Base-by-base conservation (phyloP, 306 rosid species). In the Malus sieversii region DNA sequence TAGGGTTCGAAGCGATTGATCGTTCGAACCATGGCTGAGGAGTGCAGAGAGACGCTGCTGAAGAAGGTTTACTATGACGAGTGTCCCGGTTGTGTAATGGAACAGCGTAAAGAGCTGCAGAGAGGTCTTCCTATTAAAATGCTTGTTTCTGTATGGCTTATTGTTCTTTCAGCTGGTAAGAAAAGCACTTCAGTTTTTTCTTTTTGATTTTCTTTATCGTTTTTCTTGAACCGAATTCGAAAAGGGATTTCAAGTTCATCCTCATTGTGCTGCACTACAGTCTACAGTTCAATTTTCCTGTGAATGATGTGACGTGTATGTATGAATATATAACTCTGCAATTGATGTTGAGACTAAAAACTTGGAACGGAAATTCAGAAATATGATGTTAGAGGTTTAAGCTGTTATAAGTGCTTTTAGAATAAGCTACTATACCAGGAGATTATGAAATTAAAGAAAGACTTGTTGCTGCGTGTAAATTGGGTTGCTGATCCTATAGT, bases 81-180 rank as follows among this genome's bases (percentile, higher is more conserved):
- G 59, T 93, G 98, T 52, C 97, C 97, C 5, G 98, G 97, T n/a
- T 93, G 97, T 70, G 87, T 85, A 80, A 84, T 86, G 35, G 93
- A 93, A 42, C 77, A 70, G 73, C 66, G 72, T 27, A 91, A 88
- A 19, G 90, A 79, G 44, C 18, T 71, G 64, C 75, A 68, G 20
- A 68, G 61, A 10, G 96, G 90, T 27, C 71, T 80, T 10, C 92
- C 97, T 8, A 3, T 85, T 19, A 69, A 79, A 29, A 82, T 84
- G 81, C 75, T 88, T 13, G 2, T 78, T 40, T 68, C 48, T 35
- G 70, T 87, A 15, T 88, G 93, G 93, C 8, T 85, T 8, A 68
- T 88, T 2, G 93, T 91, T 6, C 82, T 93, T 14, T 58, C 87
- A 27, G 70, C 85, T 44, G 70, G 98, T 93, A 78, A 75, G 55